phyloP scores from a whole-genome alignment of 2,329 filamentous ascomycete genomes.

The Mycosphaerella arachidis region DNA sequence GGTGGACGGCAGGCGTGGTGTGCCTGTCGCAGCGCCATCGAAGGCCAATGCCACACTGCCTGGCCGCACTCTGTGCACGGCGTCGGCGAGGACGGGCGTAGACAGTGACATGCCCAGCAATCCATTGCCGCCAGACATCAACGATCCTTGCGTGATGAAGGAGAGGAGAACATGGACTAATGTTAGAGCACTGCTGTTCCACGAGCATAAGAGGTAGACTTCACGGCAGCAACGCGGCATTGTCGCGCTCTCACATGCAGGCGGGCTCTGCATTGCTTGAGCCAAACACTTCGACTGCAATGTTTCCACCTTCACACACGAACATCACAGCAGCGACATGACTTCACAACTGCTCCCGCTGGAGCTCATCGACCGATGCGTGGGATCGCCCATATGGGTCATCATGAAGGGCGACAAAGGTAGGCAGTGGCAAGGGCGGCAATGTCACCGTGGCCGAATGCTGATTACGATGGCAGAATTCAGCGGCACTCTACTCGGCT shows the following conservation, averaged over 20 bases:
- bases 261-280: neutral
- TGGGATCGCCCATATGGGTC: conserved; percentile 96
- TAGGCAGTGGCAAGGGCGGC: conserved; percentile 37
- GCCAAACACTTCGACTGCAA: neutral
- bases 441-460: neutral
- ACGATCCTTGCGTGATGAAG: neutral
- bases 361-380: conserved; percentile 98
- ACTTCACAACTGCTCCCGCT: conserved; percentile 36
- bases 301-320: neutral
- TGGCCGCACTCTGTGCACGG: conserved; percentile 12
- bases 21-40: neutral
- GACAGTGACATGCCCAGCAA: conserved; percentile 10
- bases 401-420: conserved; percentile 99
- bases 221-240: conserved; percentile 1
- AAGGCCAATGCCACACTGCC: conserved; percentile 7
- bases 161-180: neutral
- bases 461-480: conserved; percentile 63
- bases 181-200: neutral
- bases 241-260: neutral
- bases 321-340: conserved; percentile 15
- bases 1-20: conserved; percentile 21
- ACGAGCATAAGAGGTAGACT: neutral
- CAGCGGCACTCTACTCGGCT: conserved; percentile 86
- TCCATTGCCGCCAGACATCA: conserved; percentile 9
- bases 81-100: conserved; percentile 16